A percentile compares a stretch with the other conserved stretches of the same genome.
Evolutionary conservation across 2,329 filamentous ascomycete genomes (phyloP).

Genomic region (Sarocladiaceae sp.): DNA sequence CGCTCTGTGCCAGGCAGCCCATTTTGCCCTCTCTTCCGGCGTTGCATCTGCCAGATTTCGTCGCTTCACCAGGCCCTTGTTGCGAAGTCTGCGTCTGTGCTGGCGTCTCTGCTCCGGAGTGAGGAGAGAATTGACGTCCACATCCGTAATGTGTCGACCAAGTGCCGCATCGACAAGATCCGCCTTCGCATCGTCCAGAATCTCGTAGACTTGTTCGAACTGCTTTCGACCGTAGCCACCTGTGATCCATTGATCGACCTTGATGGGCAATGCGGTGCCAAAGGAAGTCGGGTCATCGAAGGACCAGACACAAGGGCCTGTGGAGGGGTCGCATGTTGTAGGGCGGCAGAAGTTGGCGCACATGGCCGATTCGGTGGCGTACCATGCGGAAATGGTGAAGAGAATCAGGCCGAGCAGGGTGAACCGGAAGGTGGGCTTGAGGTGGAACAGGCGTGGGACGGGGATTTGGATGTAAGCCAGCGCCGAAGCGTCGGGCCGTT

Average conservation of each 20-base stretch:
- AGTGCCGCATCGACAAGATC: constrained; percentile 43
- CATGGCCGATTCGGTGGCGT: constrained; percentile 47
- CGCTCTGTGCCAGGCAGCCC: constrained; percentile 40
- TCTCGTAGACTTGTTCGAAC: constrained; percentile 33
- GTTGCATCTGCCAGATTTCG: constrained; percentile 23
- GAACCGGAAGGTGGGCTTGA: constrained; percentile 38
- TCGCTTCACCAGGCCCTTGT: constrained; percentile 36
- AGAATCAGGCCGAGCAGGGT: constrained; percentile 44
- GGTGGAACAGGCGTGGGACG: constrained; percentile 43
- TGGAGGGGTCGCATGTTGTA: constrained; percentile 36
- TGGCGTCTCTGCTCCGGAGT: constrained; percentile 43
- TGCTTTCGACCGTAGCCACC: constrained; percentile 44
- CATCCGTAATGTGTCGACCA: constrained; percentile 39
- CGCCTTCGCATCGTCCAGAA: constrained; percentile 41
- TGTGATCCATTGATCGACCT: constrained; percentile 58
- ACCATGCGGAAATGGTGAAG: constrained; percentile 47
- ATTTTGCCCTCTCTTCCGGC: constrained; percentile 36
- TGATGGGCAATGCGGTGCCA: constrained; percentile 56
- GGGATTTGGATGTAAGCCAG: constrained; percentile 37
- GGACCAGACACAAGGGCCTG: constrained; percentile 48
- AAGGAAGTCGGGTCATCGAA: constrained; percentile 52
- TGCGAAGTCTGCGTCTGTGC: constrained; percentile 46
- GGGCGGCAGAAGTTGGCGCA: constrained; percentile 53
- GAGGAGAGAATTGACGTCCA: constrained; percentile 36
- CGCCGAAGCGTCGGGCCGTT: not conserved